Evolutionary conservation across 176 grass and related monocot genomes (phyloP).

Genomic region (Carex scoparia): DNA sequence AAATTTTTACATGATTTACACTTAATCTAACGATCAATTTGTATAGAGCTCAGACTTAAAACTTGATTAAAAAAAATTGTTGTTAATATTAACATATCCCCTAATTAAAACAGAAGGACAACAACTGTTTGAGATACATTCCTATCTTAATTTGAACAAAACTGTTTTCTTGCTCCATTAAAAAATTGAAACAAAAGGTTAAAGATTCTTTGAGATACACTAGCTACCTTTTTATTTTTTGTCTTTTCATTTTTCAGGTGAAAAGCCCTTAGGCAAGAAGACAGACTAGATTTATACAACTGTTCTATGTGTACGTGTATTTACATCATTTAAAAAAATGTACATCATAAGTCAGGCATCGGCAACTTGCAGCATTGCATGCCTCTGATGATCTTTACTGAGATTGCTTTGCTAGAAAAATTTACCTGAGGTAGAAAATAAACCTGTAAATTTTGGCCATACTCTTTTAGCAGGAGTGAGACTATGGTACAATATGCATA

Average conservation of each 20-base stretch:
- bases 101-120: not conserved
- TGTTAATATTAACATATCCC: not conserved
- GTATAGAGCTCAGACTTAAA: too few relatives aligned
- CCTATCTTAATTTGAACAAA: not conserved
- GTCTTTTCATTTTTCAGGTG: not conserved
- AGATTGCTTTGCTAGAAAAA: not conserved
- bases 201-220: not conserved
- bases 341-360: not conserved
- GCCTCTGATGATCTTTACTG: not conserved
- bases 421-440: not conserved
- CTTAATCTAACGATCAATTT: too few relatives aligned
- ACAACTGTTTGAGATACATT: not conserved
- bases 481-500: not conserved
- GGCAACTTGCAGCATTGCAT: not conserved
- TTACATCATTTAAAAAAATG: slow-evolving; percentile 1
- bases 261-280: not conserved
- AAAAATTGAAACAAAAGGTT: not conserved
- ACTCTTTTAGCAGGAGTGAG: not conserved
- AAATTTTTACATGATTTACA: too few relatives aligned
- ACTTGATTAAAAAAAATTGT: not conserved
- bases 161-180: not conserved
- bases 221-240: not conserved
- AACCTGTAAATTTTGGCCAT: not conserved
- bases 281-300: not conserved
- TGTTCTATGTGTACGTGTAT: not conserved